Percentiles rank a stretch among this genome's conserved stretches.
These are phyloP conservation scores for Exophiala mesophila DNA, from an alignment of 2,329 filamentous ascomycete genomes.

Conservation along the genomic window DNA sequence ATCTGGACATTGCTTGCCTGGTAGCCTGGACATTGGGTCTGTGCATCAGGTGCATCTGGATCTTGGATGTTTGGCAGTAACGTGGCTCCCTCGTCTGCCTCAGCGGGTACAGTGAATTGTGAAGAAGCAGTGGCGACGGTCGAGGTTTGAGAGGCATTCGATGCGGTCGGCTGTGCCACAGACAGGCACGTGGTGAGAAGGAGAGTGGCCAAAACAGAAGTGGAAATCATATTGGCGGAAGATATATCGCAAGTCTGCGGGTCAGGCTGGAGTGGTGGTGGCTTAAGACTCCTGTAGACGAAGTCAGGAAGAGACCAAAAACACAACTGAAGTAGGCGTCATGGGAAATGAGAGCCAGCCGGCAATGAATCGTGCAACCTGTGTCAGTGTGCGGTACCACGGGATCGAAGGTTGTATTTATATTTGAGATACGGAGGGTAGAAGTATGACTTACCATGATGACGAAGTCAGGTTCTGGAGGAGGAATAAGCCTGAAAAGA, in stretches of 20 bases:
- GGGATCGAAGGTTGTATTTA: not conserved
- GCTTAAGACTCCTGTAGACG: not conserved
- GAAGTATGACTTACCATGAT: not conserved
- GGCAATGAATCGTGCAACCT: too few relatives aligned
- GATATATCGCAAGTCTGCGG: not conserved
- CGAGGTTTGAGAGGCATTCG: not conserved
- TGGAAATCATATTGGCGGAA: conserved; percentile 12
- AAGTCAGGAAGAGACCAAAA: too few relatives aligned
- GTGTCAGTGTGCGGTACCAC: not conserved
- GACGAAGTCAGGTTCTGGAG: not conserved
- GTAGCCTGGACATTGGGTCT: conserved; percentile 59
- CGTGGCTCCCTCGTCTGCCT: conserved; percentile 42
- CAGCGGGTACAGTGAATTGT: conserved; percentile 46
- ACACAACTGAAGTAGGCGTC: not conserved
- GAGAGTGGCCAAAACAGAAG: conserved; percentile 9
- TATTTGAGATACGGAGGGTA: too few relatives aligned
- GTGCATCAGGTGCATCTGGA: conserved; percentile 58
- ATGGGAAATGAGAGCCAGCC: not conserved
- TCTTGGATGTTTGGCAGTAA: conserved; percentile 62
- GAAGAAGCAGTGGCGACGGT: conserved; percentile 11
- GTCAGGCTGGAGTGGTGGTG: not conserved
- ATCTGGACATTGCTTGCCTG: conserved; percentile 48
- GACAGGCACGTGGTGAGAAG: conserved; percentile 12
- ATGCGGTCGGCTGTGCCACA: conserved; percentile 8
- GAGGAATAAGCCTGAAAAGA: not conserved